Evolutionary conservation across 495 filamentous ascomycete genomes (phyloP).

Genomic region (Baudoinia panamericana): DNA sequence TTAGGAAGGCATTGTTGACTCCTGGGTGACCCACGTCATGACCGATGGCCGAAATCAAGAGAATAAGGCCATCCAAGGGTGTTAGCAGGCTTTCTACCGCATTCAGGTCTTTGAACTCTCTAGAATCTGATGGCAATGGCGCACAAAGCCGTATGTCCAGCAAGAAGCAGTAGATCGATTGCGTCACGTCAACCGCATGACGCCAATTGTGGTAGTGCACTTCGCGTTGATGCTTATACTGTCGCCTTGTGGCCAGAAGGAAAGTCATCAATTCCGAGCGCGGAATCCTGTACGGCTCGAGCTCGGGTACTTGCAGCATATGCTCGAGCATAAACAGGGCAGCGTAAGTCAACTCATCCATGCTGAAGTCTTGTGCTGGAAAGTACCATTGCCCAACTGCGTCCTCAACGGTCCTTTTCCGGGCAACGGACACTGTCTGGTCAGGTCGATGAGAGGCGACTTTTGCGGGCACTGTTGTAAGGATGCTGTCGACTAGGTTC

Average conservation of each 20-base stretch:
- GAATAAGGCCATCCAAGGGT: conserved; percentile 76
- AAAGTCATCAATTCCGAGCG: conserved; percentile 59
- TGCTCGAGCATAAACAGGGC: conserved; percentile 79
- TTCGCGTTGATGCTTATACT: conserved; percentile 63
- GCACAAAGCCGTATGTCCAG: conserved; percentile 67
- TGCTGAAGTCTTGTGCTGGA: conserved; percentile 72
- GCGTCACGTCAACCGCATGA: conserved; percentile 89
- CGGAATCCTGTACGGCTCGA: conserved; percentile 43
- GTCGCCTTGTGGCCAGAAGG: conserved; percentile 70
- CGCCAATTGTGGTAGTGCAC: conserved; percentile 99
- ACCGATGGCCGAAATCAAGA: conserved; percentile 87
- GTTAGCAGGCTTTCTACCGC: conserved; percentile 57
- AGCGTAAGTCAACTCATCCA: conserved; percentile 74
- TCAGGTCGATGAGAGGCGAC: conserved; percentile 26
- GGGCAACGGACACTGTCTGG: conserved; percentile 39
- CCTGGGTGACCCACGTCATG: conserved; percentile 97
- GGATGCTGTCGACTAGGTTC: conserved; percentile 81
- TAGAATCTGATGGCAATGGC: conserved; percentile 37
- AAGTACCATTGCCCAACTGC: conserved; percentile 78
- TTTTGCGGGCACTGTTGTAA: conserved; percentile 44
- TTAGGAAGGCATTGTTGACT: conserved; percentile 93
- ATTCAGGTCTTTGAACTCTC: conserved; percentile 29
- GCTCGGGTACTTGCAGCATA: conserved; percentile 66
- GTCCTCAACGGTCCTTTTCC: conserved; percentile 47
- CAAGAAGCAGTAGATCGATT: conserved; percentile 88